phyloP scores from a whole-genome alignment of 495 filamentous ascomycete species.

The Penicillium pulvis region DNA sequence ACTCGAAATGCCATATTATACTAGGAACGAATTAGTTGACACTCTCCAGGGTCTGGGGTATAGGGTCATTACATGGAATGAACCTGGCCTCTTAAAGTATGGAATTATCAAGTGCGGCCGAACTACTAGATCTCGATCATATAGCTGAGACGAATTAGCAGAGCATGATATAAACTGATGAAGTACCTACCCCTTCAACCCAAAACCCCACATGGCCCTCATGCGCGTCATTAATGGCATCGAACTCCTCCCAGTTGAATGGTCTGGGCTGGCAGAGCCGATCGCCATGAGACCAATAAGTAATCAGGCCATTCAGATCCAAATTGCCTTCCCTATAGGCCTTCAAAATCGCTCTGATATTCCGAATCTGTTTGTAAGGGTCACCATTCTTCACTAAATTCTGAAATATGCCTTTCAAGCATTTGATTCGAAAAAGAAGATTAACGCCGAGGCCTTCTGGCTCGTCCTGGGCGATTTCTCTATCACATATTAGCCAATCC shows the following conservation, averaged over 20 bases:
- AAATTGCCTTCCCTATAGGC: background rate
- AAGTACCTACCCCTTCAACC: constrained; percentile 5
- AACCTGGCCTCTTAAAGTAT: too few relatives aligned
- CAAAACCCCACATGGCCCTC: background rate
- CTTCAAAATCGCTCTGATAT: background rate
- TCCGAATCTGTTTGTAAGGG: too few relatives aligned
- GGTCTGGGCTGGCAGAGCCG: constrained; percentile 4
- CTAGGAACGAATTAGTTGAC: background rate
- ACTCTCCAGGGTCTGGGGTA: background rate
- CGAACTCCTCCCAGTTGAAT: constrained; percentile 8
- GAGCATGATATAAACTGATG: too few relatives aligned
- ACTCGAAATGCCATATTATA: constrained; percentile 5
- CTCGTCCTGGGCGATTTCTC: too few relatives aligned
- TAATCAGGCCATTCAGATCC: constrained; percentile 8
- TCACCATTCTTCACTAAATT: too few relatives aligned
- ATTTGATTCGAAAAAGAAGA: too few relatives aligned
- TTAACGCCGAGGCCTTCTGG: too few relatives aligned
- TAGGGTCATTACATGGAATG: too few relatives aligned
- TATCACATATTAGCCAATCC: too few relatives aligned
- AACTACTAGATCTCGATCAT: background rate
- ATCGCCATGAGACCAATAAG: constrained; percentile 7
- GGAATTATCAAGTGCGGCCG: background rate
- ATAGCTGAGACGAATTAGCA: too few relatives aligned
- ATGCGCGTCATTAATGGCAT: background rate
- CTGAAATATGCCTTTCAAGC: too few relatives aligned